A percentile compares a stretch with the other conserved stretches of the same genome.
These are phyloP conservation scores for Pontederia paniculata DNA, from an alignment of 176 grass and related monocot genomes.

Conservation along the genomic window DNA sequence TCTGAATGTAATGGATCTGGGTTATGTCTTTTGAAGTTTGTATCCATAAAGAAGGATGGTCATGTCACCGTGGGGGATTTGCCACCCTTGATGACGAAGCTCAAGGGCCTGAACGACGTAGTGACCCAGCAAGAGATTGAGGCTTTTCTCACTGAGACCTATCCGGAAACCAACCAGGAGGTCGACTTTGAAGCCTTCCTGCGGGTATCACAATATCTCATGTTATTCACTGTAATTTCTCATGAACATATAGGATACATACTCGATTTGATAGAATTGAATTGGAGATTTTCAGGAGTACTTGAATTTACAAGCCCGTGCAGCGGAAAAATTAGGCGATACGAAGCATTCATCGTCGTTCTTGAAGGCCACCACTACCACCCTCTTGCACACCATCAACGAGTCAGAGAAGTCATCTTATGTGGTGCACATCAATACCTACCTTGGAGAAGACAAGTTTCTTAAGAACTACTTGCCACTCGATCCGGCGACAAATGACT, in stretches of 20 bases:
- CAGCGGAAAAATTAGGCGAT: constrained; percentile 37
- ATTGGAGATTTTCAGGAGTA: constrained; percentile 40
- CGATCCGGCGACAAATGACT: constrained; percentile 60
- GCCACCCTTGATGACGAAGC: constrained; percentile 63
- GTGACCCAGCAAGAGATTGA: constrained; percentile 54
- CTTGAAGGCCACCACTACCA: constrained; percentile 78
- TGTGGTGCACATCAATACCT: constrained; percentile 86
- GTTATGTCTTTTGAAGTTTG: constrained; percentile 30
- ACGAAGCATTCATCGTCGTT: constrained; percentile 61
- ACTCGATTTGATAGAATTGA: neutral
- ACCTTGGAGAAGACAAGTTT: constrained; percentile 67
- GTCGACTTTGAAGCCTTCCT: constrained; percentile 88
- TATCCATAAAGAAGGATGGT: constrained; percentile 45
- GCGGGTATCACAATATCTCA: constrained; percentile 29
- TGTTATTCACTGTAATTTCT: neutral
- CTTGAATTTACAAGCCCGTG: constrained; percentile 58
- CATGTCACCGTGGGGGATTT: constrained; percentile 66
- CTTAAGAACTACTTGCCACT: constrained; percentile 87
- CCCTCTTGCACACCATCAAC: constrained; percentile 86
- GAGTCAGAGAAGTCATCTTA: constrained; percentile 83
- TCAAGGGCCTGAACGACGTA: constrained; percentile 66
- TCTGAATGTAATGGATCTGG: neutral
- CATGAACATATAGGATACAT: neutral
- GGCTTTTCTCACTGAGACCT: constrained; percentile 44
- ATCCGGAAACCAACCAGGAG: constrained; percentile 56